phyloP scores from a whole-genome alignment of 1,284 basidiomycete genomes.

The Ceratobasidium sp. region DNA sequence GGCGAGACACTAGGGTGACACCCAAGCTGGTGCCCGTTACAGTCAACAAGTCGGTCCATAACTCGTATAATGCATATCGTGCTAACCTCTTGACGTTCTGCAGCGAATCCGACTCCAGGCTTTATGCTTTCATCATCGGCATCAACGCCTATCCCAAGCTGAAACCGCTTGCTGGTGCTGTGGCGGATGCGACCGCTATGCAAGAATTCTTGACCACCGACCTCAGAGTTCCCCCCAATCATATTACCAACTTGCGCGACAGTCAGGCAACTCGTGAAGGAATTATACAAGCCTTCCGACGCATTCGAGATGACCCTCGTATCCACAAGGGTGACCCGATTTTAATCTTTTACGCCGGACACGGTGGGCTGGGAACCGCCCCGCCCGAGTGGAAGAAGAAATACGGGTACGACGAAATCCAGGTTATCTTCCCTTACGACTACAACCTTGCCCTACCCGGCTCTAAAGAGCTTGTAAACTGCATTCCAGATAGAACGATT shows the following conservation, averaged over 20 bases:
- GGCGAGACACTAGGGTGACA: not conserved
- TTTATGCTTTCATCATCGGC: slow-evolving; percentile 35
- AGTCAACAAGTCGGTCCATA: not conserved
- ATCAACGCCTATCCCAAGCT: slow-evolving; percentile 20
- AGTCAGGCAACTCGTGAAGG: slow-evolving; percentile 8
- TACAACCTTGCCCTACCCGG: not conserved
- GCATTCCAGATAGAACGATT: slow-evolving; percentile 39
- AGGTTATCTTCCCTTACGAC: slow-evolving; percentile 39
- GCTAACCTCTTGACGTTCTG: not conserved
- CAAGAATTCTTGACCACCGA: slow-evolving; percentile 9
- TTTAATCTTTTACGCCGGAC: slow-evolving; percentile 34
- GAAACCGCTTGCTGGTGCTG: slow-evolving; percentile 11
- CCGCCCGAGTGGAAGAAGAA: slow-evolving; percentile 7
- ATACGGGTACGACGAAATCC: slow-evolving; percentile 18
- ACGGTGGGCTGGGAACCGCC: slow-evolving; percentile 23
- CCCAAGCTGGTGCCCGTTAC: not conserved
- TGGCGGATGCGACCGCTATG: slow-evolving; percentile 17
- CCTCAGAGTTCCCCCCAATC: slow-evolving; percentile 15
- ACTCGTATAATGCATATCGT: not conserved
- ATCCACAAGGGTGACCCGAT: slow-evolving; percentile 36
- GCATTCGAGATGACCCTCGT: not conserved
- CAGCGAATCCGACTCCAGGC: slow-evolving; percentile 11
- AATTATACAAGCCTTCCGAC: slow-evolving; percentile 14
- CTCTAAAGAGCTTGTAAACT: slow-evolving; percentile 14
- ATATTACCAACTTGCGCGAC: slow-evolving; percentile 21